Percentiles rank a stretch among this genome's conserved stretches.
phyloP scores from a whole-genome alignment of 2,329 filamentous ascomycete genomes.

The Diplocarpon rosae region DNA sequence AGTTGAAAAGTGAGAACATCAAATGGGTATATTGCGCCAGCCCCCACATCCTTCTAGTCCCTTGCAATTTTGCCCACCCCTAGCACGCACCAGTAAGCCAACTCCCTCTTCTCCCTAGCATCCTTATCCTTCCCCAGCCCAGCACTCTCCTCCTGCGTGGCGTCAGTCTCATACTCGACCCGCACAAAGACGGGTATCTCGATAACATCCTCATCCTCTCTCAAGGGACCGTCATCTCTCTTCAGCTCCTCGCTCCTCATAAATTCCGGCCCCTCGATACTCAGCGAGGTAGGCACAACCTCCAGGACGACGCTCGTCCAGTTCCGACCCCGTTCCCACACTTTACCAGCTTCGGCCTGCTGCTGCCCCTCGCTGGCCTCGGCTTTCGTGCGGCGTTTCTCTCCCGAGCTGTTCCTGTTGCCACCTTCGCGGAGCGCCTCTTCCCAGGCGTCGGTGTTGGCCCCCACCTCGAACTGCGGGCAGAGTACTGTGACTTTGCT shows the following conservation, averaged over 20 bases:
- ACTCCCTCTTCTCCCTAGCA: conserved; percentile 66
- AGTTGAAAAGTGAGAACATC: conserved; percentile 10
- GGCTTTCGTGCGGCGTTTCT: conserved; percentile 28
- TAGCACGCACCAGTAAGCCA: conserved; percentile 93
- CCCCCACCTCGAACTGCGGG: conserved; percentile 86
- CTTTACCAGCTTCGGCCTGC: conserved; percentile 76
- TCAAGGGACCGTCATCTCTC: conserved; percentile 36
- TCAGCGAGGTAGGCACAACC: conserved; percentile 51
- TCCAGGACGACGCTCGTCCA: conserved; percentile 93
- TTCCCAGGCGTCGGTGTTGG: conserved; percentile 90
- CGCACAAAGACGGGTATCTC: conserved; percentile 94
- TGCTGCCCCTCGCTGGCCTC: conserved; percentile 30
- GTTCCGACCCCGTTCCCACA: conserved; percentile 91
- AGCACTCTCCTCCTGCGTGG: conserved; percentile 43
- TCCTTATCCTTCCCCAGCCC: conserved; percentile 40
- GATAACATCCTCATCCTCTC: conserved; percentile 50
- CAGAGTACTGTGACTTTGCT: conserved; percentile 85
- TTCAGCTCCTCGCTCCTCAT: conserved; percentile 26
- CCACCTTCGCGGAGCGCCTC: conserved; percentile 53
- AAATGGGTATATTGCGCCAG: conserved; percentile 24
- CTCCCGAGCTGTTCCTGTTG: conserved; percentile 30
- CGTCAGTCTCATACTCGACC: conserved; percentile 76
- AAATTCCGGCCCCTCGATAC: conserved; percentile 14
- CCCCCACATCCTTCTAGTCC: conserved; percentile 24
- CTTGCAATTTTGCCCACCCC: conserved; percentile 71